Conservation (phyloP, 2,329 filamentous ascomycete genomes). For the Penicillium crustosum region DNA sequence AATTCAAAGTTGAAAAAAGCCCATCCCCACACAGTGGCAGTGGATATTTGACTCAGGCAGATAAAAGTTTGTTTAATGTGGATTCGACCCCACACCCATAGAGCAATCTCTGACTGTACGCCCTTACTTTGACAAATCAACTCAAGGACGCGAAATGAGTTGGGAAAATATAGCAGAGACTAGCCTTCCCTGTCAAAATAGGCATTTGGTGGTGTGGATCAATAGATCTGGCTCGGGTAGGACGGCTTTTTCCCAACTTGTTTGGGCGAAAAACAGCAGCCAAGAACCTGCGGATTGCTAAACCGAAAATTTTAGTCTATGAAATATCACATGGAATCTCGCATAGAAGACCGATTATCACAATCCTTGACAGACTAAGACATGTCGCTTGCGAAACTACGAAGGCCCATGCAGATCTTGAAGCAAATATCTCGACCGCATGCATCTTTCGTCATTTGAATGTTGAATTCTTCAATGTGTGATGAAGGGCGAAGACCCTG, state of each 20-base stretch:
- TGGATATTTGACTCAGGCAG: conserved; percentile 14
- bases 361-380: not conserved
- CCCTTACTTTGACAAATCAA: conserved; percentile 14
- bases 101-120: conserved; percentile 14
- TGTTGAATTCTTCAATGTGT: not conserved
- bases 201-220: conserved; percentile 22
- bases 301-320: conserved; percentile 3
- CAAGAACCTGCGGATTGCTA: conserved; percentile 12
- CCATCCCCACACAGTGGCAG: conserved; percentile 9
- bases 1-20: conserved; percentile 7
- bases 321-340: conserved; percentile 8
- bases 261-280: conserved; percentile 11
- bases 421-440: not conserved
- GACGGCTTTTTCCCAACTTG: conserved; percentile 21
- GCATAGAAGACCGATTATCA: conserved; percentile 5
- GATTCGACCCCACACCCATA: conserved; percentile 17
- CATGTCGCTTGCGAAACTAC: not conserved
- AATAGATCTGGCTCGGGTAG: conserved; percentile 18
- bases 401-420: not conserved
- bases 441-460: not conserved
- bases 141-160: conserved; percentile 10
- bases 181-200: conserved; percentile 13
- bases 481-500: not conserved
- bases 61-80: conserved; percentile 16
- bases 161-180: conserved; percentile 11